A percentile compares a stretch with the other conserved stretches of the same genome.
phyloP scores from a whole-genome alignment of 768 basidiomycete species.

The Auricularia heimuer region DNA sequence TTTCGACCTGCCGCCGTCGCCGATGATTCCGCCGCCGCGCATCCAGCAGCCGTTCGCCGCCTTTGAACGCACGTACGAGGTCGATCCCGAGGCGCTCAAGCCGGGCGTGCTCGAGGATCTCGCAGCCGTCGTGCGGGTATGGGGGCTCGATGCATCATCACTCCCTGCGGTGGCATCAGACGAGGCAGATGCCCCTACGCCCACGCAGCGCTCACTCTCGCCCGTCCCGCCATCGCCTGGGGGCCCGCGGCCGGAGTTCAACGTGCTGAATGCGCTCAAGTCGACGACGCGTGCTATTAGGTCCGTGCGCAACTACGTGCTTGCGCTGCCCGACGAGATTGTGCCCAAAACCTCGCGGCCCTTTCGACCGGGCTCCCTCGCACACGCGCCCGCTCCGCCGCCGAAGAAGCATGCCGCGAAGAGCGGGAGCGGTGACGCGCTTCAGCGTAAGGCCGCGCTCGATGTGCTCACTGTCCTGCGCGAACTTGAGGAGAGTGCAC shows the following conservation, averaged over 20 bases:
- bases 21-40: constrained; percentile 38
- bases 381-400: constrained; percentile 16
- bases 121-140: constrained; percentile 47
- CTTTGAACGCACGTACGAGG: constrained; percentile 54
- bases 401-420: constrained; percentile 28
- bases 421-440: constrained; percentile 34
- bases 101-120: constrained; percentile 74
- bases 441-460: constrained; percentile 68
- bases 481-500: constrained; percentile 66
- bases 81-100: constrained; percentile 67
- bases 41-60: constrained; percentile 38
- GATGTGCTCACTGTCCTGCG: constrained; percentile 76
- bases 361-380: constrained; percentile 44
- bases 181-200: neutral
- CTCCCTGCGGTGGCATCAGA: neutral
- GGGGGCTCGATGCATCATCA: constrained; percentile 36
- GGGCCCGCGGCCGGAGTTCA: constrained; percentile 23
- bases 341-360: constrained; percentile 31
- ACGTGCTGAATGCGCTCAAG: constrained; percentile 65
- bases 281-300: constrained; percentile 74
- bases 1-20: constrained; percentile 64
- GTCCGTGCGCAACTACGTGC: constrained; percentile 72
- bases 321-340: constrained; percentile 71
- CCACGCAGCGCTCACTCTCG: neutral
- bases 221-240: constrained; percentile 1